Conservation (phyloP, 495 filamentous ascomycete species). For the Cercophora scortea region DNA sequence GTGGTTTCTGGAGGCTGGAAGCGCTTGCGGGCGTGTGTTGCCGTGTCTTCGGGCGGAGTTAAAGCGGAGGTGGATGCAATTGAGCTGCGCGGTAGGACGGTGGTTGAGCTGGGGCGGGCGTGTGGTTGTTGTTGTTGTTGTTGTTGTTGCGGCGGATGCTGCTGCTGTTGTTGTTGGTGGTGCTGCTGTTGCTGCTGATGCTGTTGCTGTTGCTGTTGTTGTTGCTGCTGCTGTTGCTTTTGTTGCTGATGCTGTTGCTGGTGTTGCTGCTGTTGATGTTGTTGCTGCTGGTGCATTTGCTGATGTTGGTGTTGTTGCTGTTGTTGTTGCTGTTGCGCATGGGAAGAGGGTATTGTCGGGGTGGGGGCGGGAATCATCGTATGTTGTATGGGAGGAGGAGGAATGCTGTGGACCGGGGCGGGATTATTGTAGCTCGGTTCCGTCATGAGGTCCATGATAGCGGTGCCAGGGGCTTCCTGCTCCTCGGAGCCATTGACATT, state of each 20-base stretch:
- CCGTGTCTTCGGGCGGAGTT: conserved; percentile 41
- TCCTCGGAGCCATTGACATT: conserved; percentile 16
- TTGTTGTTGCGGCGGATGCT: conserved; percentile 1
- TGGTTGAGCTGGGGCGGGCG: conserved; percentile 1
- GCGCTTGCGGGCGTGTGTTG: conserved; percentile 26
- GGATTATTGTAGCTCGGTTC: conserved; percentile 16
- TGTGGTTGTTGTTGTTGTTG: conserved; percentile 10
- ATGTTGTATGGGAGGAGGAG: conserved; percentile 6
- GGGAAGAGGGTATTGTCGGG: conserved; percentile 2
- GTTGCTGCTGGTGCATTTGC: conserved; percentile 3
- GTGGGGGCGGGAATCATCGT: background rate
- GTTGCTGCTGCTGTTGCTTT: background rate
- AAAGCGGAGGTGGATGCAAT: conserved; percentile 29
- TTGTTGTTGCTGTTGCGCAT: background rate
- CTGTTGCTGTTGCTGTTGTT: background rate
- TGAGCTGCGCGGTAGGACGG: background rate
- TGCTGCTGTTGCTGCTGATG: background rate
- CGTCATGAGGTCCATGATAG: conserved; percentile 24
- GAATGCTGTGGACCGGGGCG: conserved; percentile 12
- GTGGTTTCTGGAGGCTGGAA: conserved; percentile 8
- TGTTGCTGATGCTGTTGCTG: background rate
- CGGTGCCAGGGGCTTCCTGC: conserved; percentile 20
- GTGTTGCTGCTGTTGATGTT: conserved; percentile 8
- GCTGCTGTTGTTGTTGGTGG: conserved; percentile 2
- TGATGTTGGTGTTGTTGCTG: background rate